Evolutionary conservation across 306 rosid genomes (phyloP).

Genomic region (Ziziphus jujuba): DNA sequence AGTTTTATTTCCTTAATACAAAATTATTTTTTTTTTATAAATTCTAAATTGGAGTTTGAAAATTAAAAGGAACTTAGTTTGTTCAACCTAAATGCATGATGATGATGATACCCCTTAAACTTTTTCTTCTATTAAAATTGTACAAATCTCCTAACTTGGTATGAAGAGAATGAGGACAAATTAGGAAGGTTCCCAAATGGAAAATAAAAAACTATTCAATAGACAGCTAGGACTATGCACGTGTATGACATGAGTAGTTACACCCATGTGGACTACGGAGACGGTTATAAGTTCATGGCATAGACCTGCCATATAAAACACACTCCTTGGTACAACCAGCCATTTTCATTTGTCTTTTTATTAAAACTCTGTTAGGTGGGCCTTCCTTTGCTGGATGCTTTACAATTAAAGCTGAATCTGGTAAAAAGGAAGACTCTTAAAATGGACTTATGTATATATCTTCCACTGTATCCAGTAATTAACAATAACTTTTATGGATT

Average conservation of each 20-base stretch:
- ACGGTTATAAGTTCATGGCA: constrained; percentile 1
- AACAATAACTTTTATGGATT: no score
- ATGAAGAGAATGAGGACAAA: not conserved
- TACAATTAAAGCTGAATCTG: no score
- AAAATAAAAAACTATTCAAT: not conserved
- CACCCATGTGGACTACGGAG: not conserved
- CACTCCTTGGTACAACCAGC: not conserved
- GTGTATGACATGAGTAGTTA: not conserved
- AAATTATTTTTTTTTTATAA: not conserved
- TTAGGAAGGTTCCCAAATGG: not conserved
- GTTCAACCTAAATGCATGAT: not conserved
- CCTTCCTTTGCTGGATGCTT: no score
- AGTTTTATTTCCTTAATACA: constrained; percentile 29
- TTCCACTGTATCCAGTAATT: no score
- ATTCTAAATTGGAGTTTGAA: constrained; percentile 1
- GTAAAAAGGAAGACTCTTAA: no score
- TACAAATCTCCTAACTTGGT: not conserved
- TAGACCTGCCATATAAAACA: constrained; percentile 5
- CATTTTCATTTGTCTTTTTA: not conserved
- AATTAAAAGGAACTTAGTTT: not conserved
- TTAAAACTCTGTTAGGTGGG: constrained; percentile 1
- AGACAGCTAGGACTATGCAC: constrained; percentile 5
- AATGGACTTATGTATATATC: no score
- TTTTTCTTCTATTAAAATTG: not conserved
- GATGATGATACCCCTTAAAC: constrained; percentile 6